Evolutionary conservation across 1,284 basidiomycete genomes (phyloP).

Genomic region (Peniophora sp.): DNA sequence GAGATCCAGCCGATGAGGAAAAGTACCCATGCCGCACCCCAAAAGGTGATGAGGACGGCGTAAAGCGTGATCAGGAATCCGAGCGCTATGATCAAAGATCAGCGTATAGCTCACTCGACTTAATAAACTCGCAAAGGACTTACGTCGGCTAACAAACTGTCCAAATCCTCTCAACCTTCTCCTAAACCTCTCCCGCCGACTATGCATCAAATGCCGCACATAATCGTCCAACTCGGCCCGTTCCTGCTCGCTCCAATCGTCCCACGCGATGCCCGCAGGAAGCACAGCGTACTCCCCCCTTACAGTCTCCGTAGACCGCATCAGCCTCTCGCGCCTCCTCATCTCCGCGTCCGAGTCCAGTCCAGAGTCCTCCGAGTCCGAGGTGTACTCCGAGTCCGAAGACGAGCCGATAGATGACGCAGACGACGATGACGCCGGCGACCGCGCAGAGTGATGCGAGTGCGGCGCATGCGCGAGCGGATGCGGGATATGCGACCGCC

Average conservation of each 20-base stretch:
- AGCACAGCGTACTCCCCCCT: conserved; percentile 6
- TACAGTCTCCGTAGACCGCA: not conserved
- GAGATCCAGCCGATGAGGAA: conserved; percentile 9
- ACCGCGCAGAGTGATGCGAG: not conserved
- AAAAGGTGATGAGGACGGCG: conserved; percentile 8
- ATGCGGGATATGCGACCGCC: not conserved
- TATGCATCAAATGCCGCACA: conserved; percentile 5
- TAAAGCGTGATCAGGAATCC: conserved; percentile 6
- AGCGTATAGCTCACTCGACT: no score
- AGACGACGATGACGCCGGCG: no score
- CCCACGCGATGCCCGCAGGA: conserved; percentile 5
- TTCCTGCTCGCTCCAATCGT: conserved; percentile 5
- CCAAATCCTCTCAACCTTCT: conserved; percentile 4
- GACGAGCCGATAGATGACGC: not conserved
- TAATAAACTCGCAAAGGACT: no score
- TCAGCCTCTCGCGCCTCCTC: conserved; percentile 1
- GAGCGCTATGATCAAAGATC: not conserved
- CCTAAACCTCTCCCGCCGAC: not conserved
- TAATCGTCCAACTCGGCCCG: conserved; percentile 8
- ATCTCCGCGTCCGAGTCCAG: not conserved
- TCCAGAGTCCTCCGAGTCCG: no score
- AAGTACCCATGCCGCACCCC: conserved; percentile 9
- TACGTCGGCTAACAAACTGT: conserved; percentile 3
- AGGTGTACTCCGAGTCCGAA: not conserved
- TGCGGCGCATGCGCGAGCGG: not conserved